Base-by-base conservation (phyloP, 352 stramenopile species). In the Chrysophaeum taylorii region DNA sequence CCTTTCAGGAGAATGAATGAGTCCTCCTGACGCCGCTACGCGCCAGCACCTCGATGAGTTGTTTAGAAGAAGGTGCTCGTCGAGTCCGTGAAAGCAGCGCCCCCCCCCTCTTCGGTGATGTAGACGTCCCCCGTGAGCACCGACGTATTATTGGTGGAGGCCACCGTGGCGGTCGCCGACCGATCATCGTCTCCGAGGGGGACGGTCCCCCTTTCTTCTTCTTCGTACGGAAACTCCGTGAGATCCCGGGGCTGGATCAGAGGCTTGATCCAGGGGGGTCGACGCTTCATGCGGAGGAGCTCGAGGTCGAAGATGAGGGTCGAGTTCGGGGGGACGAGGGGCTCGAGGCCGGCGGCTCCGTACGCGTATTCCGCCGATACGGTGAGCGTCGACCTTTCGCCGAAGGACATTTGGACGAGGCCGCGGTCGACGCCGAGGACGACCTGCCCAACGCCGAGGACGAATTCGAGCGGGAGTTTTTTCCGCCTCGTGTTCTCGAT, bases 251-350 rank as follows among this genome's bases (percentile, higher is more conserved):
- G 69, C 70, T 80, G 75, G 53, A 80, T 74, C 0, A 80, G 73
- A 5, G 75, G 75, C 50, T 80, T 80, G 23, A 57, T 54, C 75
- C 75, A 80, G 31, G 69, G 39, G 37, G 73, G 73, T 2, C 75
- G 72, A 33, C 69, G 60, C 70, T 85, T 83, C 70, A 92, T 90
- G 57, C 93, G 82, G 21, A 96, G 72, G 48, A 96, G 81, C 78
- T 96, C 90, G 1, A 96, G 83, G 35, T 96, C 89, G 68, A 96
- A 96, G 45, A 95, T 72, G 31, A 96, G 81, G 72, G 93, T 85
- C 5, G 88, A 81, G 73, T 94, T 82, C 41, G 91, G 87, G 12
- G 91, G 89, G 66, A 96, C 94, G 18, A 88, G 80, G 23, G 79
- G 81, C 29, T 85, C 84, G 29, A 84, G 84, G 36, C 90, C 91